Conservation (phyloP, 192 early-diverging fungal genomes). For the Coemansia sp. region DNA sequence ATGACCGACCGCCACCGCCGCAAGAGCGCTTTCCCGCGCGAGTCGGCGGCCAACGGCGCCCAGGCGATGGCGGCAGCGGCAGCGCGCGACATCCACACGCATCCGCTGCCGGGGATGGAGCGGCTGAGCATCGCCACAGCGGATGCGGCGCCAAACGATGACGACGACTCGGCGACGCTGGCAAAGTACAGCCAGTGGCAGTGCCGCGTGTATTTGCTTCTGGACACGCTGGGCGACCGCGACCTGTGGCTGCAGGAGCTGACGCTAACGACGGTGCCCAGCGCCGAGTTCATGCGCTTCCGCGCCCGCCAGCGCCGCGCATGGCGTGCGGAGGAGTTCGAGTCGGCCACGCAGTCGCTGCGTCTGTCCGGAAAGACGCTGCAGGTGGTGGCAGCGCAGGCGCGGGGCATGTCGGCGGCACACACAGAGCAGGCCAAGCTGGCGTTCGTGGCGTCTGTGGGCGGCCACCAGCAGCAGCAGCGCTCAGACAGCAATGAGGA, state of each 20-base stretch:
- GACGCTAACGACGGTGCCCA: slow-evolving; percentile 27
- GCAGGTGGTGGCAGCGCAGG: slow-evolving; percentile 26
- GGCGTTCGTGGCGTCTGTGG: slow-evolving; percentile 27
- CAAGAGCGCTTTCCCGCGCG: slow-evolving; percentile 49
- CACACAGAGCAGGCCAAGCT: slow-evolving; percentile 42
- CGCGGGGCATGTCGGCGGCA: slow-evolving; percentile 20
- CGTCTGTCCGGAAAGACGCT: slow-evolving; percentile 31
- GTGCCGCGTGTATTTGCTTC: slow-evolving; percentile 53
- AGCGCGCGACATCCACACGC: slow-evolving; percentile 4
- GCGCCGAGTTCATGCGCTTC: slow-evolving; percentile 44
- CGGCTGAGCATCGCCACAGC: background rate
- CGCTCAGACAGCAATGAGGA: slow-evolving; percentile 12
- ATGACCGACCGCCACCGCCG: slow-evolving; percentile 57
- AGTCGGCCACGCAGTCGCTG: slow-evolving; percentile 28
- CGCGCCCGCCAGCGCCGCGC: slow-evolving; percentile 30
- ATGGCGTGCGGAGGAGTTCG: slow-evolving; percentile 31
- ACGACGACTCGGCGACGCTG: slow-evolving; percentile 35
- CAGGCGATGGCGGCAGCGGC: slow-evolving; percentile 8
- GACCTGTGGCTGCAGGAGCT: slow-evolving; percentile 48
- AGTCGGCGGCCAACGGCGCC: slow-evolving; percentile 8
- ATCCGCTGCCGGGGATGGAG: slow-evolving; percentile 10
- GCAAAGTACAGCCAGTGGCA: slow-evolving; percentile 48
- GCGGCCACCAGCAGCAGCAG: slow-evolving; percentile 8
- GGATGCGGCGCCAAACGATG: slow-evolving; percentile 6
- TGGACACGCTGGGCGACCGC: slow-evolving; percentile 42